Evolutionary conservation across 208 protist species (phyloP), one percentile per base, ranked within the genome.

Genomic region (Trichomonas vaginalis): DNA sequence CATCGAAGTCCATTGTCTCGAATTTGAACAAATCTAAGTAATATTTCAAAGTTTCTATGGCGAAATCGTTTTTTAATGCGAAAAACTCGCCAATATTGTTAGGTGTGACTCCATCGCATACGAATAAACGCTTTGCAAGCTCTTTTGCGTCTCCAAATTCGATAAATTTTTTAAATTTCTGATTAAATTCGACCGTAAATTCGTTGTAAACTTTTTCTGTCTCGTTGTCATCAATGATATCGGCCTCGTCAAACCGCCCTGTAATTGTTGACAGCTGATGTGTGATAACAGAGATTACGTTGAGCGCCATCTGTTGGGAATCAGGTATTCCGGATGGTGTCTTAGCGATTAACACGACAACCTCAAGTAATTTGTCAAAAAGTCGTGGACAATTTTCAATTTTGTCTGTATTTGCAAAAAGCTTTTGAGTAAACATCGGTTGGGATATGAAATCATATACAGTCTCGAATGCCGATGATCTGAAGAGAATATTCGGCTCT

Each of bases 391-490:
- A 48, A 51, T 35, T 48, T 48, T 51, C 46, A 21, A 48, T n/a
- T 51, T 92, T 35, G 39, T 92, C 56, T 39, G 45, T 40, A 15
- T 92, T 92, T 35, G 45, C 17, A 51, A 37, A 92, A 51, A 92
- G 39, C 35, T n/a, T 21, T 27, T 45, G 8, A 40, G 45, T 21
- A 92, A 92, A 92, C 42, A 48, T 39, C 17, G 86, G 45, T 39
- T 92, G 86, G 8, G 86, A 51, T 15, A 92, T 47, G 32, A 92
- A 92, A 88, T 92, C 86, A 47, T 92, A 92, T 39, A 92, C 86
- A 49, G 39, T 92, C 48, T 88, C 82, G 27, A 83, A 40, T 83
- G n/a, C 79, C 15, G 79, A 35, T 42, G 79, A 42, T 83, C 37
- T 83, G 17, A 83, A 83, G 6, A 10, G 27, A 39, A 14, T 51